Percentiles rank a stretch among this genome's conserved stretches.
These are phyloP conservation scores for Globisporangium canariense DNA, from an alignment of 352 stramenopile species.

Conservation along the genomic window DNA sequence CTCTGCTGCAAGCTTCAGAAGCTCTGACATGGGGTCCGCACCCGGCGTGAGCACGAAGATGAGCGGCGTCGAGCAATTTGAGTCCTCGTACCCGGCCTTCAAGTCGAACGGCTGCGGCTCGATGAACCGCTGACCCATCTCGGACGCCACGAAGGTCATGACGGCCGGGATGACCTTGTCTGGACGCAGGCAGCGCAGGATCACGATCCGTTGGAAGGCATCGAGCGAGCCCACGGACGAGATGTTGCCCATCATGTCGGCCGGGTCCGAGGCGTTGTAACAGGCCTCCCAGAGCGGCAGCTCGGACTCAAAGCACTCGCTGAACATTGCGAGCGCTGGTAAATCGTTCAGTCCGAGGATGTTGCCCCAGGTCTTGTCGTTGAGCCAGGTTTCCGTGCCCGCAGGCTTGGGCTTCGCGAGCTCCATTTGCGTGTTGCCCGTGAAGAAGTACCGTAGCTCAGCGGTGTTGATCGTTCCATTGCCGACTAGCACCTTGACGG, in stretches of 20 bases:
- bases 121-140: slow-evolving; percentile 91
- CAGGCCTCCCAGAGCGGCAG: slow-evolving; percentile 54
- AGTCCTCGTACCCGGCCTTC: slow-evolving; percentile 90
- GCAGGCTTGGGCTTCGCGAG: slow-evolving; percentile 69
- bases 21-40: slow-evolving; percentile 93
- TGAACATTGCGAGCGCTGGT: slow-evolving; percentile 47
- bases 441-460: slow-evolving; percentile 91
- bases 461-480: slow-evolving; percentile 66
- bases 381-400: slow-evolving; percentile 64
- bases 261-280: slow-evolving; percentile 88
- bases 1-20: slow-evolving; percentile 91
- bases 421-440: slow-evolving; percentile 91
- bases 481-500: slow-evolving; percentile 90
- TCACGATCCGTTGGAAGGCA: slow-evolving; percentile 87
- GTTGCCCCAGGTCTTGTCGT: slow-evolving; percentile 90
- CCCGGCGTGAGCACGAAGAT: slow-evolving; percentile 95
- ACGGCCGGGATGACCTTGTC: slow-evolving; percentile 92
- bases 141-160: slow-evolving; percentile 87
- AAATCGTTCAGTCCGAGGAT: slow-evolving; percentile 72
- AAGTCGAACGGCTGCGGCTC: slow-evolving; percentile 93
- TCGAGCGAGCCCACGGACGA: slow-evolving; percentile 60
- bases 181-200: slow-evolving; percentile 89
- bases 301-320: slow-evolving; percentile 49
- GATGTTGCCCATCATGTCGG: slow-evolving; percentile 56
- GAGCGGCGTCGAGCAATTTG: slow-evolving; percentile 91